Evolutionary conservation across 345 rosid species (phyloP), one percentile per base, ranked within the genome.

Genomic region (Bruguiera parviflora): DNA sequence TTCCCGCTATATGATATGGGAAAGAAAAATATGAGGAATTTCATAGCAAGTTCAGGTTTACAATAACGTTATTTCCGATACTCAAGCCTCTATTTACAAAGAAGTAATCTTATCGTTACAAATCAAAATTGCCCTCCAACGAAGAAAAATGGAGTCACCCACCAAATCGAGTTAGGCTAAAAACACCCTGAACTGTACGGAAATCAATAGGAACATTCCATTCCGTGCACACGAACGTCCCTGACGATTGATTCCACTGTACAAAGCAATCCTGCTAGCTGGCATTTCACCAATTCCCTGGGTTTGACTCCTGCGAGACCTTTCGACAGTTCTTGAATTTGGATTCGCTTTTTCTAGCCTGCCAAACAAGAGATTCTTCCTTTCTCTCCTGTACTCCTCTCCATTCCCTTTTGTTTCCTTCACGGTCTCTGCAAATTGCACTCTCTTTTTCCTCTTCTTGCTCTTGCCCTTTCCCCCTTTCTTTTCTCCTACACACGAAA

Each of bases 351-450:
- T 58, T 39, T 75, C 47, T 64, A 72, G 22, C 20, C 25, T 35
- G 19, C 56, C 47, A 11, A 52, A 13, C 22, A 27, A 20, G 29
- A n/a, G 20, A 19, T 22, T 58, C 59, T 21, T 51, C 25, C 5
- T 68, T 27, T 80, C 73, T 55, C 58, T 89, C 61, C 96, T 83
- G 68, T 87, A 87, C 70, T 78, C 83, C 28, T 84, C 81, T 53
- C 92, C 89, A 66, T 84, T 79, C 5, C 85, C 87, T 49, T 76
- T 71, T 6, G 84, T 70, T 31, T 92, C 90, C 72, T 84, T 90
- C 77, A 92, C 98, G 76, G 79, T 81, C 76, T 80, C 90, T 24
- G 98, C 95, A 57, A 92, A 92, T 53, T 73, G 76, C 76, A 87
- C 93, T 21, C 85, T 83, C 74, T 84, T 83, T 70, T 79, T 88